These are phyloP conservation scores for Sclerotinia borealis DNA, from an alignment of 2,329 filamentous ascomycete species.

Conservation along the genomic window DNA sequence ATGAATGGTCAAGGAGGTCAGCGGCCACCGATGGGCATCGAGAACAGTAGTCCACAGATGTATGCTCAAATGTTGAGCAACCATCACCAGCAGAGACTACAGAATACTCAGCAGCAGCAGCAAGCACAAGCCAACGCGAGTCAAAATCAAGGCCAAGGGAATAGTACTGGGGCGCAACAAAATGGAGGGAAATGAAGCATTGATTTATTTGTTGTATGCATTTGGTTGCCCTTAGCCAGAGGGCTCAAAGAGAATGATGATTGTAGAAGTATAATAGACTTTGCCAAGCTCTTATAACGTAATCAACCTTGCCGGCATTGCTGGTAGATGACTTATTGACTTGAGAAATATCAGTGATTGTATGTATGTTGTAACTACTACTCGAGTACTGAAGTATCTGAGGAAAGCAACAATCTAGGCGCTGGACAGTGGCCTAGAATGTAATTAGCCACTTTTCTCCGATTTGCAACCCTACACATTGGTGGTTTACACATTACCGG, in stretches of 20 bases:
- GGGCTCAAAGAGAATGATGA: neutral
- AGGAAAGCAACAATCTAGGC: no score
- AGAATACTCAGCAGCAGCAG: constrained; percentile 27
- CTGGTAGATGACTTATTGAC: neutral
- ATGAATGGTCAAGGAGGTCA: constrained; percentile 8
- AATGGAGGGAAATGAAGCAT: constrained; percentile 5
- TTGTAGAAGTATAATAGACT: constrained; percentile 12
- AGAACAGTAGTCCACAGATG: constrained; percentile 38
- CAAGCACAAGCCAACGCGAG: constrained; percentile 14
- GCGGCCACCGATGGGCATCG: constrained; percentile 30
- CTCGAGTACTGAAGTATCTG: neutral
- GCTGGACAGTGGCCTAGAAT: no score
- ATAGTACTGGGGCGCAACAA: constrained; percentile 14
- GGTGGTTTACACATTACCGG: no score
- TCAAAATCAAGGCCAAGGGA: constrained; percentile 9
- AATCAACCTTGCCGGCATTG: neutral
- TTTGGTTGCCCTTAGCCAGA: neutral
- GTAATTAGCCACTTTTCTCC: no score
- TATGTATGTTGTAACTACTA: neutral
- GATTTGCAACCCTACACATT: no score
- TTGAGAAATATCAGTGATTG: neutral
- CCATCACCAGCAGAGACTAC: constrained; percentile 37
- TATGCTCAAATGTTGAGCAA: constrained; percentile 47
- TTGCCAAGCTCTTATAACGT: neutral
- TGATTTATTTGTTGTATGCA: neutral